These are phyloP conservation scores for Penicillium sp. DNA, from an alignment of 2,329 filamentous ascomycete species.

Conservation along the genomic window DNA sequence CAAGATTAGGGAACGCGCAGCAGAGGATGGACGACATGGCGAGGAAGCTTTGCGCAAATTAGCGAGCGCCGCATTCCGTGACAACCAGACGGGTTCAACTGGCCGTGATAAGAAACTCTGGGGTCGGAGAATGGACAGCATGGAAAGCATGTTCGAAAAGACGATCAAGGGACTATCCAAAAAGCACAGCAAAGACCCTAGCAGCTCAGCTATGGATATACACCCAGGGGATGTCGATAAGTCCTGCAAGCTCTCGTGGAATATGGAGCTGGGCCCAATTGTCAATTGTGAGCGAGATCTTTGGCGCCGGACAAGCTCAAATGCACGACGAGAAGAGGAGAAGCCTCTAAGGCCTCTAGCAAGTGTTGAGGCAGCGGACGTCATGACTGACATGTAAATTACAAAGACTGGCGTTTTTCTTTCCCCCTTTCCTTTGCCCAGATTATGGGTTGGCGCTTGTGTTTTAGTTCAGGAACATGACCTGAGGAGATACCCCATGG, in stretches of 20 bases:
- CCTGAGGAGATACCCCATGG: slow-evolving; percentile 36
- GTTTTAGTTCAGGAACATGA: slow-evolving; percentile 17
- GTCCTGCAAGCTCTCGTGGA: slow-evolving; percentile 27
- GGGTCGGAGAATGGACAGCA: slow-evolving; percentile 40
- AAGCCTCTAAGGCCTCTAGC: slow-evolving; percentile 28
- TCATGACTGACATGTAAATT: slow-evolving; percentile 23
- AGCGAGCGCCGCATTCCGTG: slow-evolving; percentile 48
- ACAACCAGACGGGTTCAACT: slow-evolving; percentile 41
- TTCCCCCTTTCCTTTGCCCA: not conserved
- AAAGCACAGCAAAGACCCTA: slow-evolving; percentile 35
- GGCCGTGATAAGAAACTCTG: slow-evolving; percentile 42
- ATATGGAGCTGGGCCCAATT: slow-evolving; percentile 47
- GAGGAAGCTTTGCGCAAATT: slow-evolving; percentile 64
- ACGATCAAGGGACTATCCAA: slow-evolving; percentile 53
- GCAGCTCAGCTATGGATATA: slow-evolving; percentile 27
- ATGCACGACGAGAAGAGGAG: slow-evolving; percentile 35
- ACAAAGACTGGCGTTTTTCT: slow-evolving; percentile 10
- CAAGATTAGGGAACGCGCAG: slow-evolving; percentile 60
- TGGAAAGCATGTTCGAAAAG: slow-evolving; percentile 56
- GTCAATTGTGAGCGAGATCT: slow-evolving; percentile 62
- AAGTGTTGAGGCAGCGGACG: slow-evolving; percentile 25
- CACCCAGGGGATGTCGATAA: slow-evolving; percentile 28
- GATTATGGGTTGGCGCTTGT: slow-evolving; percentile 16
- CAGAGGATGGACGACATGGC: slow-evolving; percentile 63
- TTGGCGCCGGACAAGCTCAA: slow-evolving; percentile 51